These are phyloP conservation scores for Hygrocybe punicea DNA, from an alignment of 768 basidiomycete species.

Conservation along the genomic window DNA sequence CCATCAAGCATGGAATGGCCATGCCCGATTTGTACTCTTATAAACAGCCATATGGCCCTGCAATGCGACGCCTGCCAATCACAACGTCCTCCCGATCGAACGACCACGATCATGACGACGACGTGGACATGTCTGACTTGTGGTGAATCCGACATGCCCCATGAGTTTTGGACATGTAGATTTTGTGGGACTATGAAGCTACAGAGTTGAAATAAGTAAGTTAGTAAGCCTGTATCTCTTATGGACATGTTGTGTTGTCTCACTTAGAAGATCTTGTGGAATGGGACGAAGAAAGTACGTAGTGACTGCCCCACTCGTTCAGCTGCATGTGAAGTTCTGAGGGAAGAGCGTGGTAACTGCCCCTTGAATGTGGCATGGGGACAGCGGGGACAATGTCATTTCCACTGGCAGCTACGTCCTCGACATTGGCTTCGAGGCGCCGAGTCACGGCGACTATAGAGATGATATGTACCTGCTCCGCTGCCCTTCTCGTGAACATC, in stretches of 20 bases:
- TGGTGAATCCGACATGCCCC: constrained; percentile 57
- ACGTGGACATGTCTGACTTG: constrained; percentile 70
- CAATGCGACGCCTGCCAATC: constrained; percentile 62
- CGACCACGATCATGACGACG: no score
- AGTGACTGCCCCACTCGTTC: no score
- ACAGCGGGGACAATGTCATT: no score
- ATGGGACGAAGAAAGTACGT: no score
- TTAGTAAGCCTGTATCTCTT: not conserved
- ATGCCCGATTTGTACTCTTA: constrained; percentile 61
- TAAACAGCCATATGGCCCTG: constrained; percentile 48
- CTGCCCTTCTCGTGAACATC: no score
- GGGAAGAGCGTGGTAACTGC: no score
- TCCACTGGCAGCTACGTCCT: no score
- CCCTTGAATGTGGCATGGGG: no score
- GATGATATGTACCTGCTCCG: no score
- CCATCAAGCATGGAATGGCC: constrained; percentile 41
- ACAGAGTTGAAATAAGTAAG: constrained; percentile 27
- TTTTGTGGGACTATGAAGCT: constrained; percentile 68
- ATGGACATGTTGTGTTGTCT: not conserved
- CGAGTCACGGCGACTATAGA: no score
- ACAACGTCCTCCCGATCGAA: constrained; percentile 27
- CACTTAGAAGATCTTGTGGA: no score
- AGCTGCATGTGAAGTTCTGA: not conserved
- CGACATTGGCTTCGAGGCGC: no score
- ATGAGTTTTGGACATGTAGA: constrained; percentile 71